phyloP scores from a whole-genome alignment of 352 stramenopile species.

The Phytophthora ohioensis region DNA sequence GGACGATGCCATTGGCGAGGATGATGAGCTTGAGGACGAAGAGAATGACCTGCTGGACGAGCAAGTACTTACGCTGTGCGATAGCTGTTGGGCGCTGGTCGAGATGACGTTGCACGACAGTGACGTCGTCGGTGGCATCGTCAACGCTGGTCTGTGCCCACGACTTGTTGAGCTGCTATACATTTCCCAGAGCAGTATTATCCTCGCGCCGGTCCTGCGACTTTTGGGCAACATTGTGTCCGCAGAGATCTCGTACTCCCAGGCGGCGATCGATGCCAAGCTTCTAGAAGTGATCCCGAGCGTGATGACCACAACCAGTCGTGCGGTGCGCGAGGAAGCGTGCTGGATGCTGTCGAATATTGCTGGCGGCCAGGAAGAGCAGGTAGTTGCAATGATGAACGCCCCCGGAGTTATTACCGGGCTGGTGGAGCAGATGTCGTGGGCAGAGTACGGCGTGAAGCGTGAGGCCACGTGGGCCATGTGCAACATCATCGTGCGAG shows the following conservation, averaged over 20 bases:
- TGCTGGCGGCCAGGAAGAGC: constrained; percentile 74
- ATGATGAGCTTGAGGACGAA: constrained; percentile 80
- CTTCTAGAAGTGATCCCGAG: constrained; percentile 84
- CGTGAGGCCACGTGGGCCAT: constrained; percentile 88
- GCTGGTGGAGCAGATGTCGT: constrained; percentile 87
- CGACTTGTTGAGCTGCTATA: constrained; percentile 85
- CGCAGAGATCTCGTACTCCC: constrained; percentile 75
- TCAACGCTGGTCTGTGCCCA: constrained; percentile 67
- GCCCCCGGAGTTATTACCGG: constrained; percentile 67
- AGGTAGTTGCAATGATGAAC: constrained; percentile 82
- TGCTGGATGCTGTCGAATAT: constrained; percentile 92
- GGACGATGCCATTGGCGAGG: constrained; percentile 81
- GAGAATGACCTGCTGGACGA: constrained; percentile 80
- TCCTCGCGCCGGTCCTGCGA: constrained; percentile 78
- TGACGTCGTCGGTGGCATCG: constrained; percentile 69
- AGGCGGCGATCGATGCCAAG: constrained; percentile 82
- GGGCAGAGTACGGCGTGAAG: constrained; percentile 87
- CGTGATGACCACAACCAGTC: constrained; percentile 84
- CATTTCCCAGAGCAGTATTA: constrained; percentile 87
- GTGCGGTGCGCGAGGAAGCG: constrained; percentile 82
- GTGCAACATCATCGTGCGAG: constrained; percentile 87
- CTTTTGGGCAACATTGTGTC: constrained; percentile 88
- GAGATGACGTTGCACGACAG: constrained; percentile 84
- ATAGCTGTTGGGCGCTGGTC: constrained; percentile 87
- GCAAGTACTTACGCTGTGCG: constrained; percentile 87